Percentiles rank a stretch among this genome's conserved stretches.
Conservation (phyloP, 768 basidiomycete genomes). For the Cystobasidium onofrii region DNA sequence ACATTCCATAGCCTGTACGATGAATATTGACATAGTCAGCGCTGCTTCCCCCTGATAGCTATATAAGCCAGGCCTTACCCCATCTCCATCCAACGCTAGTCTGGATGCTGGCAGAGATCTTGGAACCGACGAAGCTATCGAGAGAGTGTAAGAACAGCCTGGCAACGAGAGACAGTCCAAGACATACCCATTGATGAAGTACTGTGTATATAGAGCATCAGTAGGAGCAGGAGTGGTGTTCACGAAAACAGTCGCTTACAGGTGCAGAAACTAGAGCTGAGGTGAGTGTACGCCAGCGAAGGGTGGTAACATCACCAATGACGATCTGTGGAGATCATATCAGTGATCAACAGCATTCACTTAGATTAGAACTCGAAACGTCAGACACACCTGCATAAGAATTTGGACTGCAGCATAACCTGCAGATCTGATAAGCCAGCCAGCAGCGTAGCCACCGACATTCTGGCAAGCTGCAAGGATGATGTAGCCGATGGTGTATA, state of each 20-base stretch:
- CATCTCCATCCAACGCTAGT: conserved; percentile 44
- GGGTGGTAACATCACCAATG: conserved; percentile 49
- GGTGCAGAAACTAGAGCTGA: conserved; percentile 42
- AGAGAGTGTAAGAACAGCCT: conserved; percentile 43
- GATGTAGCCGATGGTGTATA: conserved; percentile 57
- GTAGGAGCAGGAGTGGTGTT: not conserved
- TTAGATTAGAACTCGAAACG: no score
- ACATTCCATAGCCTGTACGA: conserved; percentile 37
- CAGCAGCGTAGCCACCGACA: conserved; percentile 43
- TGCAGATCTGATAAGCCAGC: conserved; percentile 40
- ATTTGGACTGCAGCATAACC: conserved; percentile 46
- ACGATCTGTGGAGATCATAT: conserved; percentile 33
- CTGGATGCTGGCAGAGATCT: conserved; percentile 43
- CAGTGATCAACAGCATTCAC: no score
- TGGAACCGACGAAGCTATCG: conserved; percentile 46
- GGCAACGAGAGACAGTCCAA: no score
- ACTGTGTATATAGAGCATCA: not conserved
- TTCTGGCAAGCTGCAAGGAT: conserved; percentile 34
- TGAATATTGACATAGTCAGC: no score
- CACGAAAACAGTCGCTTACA: not conserved
- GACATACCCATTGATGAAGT: not conserved
- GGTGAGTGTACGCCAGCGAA: conserved; percentile 46
- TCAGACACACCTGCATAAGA: conserved; percentile 44
- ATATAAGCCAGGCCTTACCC: conserved; percentile 46
- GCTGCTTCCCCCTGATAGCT: no score